Base-by-base conservation (phyloP, 192 early-diverging fungal genomes). In the Dimargaris verticillata region DNA sequence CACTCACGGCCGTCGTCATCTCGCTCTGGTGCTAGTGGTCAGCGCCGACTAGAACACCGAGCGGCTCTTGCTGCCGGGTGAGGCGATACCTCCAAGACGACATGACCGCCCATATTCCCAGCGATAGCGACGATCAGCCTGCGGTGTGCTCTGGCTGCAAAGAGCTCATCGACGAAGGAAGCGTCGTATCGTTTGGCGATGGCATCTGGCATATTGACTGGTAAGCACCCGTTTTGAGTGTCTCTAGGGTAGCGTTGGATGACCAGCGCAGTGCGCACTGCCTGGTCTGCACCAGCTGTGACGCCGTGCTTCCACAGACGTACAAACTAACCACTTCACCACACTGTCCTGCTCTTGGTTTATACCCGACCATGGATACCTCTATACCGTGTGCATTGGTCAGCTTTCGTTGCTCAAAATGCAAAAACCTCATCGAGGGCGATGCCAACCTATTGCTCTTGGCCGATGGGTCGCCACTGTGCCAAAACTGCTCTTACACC, bases 161-260 rank as follows among this genome's bases (percentile, higher is more conserved):
- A 44, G 67, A 68, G 26, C 64, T 76, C 28, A 86, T 88, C 62
- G 82, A 87, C 63, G 86, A 84, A 47, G 84, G 84, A 46, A 83
- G 80, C 59, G 86, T 85, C 25, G 81, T 88, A 61, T 79, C 83
- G 50, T 88, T 88, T 74, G 86, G 83, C 18, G 86, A 88, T 47
- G 81, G 83, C 28, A 72, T 88, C 7, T 88, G 84, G 81, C 86
- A 88, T 72, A 80, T 86, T 66, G 74, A 85, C 61, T 88, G 86
- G 86, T 85, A 85, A 72, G 72, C 47, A 18, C 53, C 33, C 33
- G 2, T 38, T 2, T 38, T 2, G 33, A 2, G 33, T 38, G 33
- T 2, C 33, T 38, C 3, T 7, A 38, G 33, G 7, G 33, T 2
- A 38, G n/a, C n/a, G n/a, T n/a, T n/a, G n/a, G 7, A 38, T 2